A percentile compares a stretch with the other conserved stretches of the same genome.
Conservation (phyloP, 768 basidiomycete species). For the Auricularia cornea region DNA sequence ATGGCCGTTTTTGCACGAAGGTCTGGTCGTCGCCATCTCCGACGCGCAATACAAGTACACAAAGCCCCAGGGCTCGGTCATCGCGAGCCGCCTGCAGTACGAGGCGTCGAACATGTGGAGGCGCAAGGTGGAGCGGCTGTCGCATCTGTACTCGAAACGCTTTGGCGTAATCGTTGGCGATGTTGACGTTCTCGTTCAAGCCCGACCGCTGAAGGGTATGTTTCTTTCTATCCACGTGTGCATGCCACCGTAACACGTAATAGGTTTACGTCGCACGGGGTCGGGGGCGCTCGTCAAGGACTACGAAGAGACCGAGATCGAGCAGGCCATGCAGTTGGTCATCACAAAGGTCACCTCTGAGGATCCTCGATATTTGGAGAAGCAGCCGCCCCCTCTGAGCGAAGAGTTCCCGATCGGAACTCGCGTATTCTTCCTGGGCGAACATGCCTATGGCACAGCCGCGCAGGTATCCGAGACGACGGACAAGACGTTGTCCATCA, state of each 20-base stretch:
- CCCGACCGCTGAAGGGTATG: slow-evolving; percentile 84
- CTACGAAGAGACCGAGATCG: slow-evolving; percentile 75
- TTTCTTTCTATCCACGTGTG: no score
- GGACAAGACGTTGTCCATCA: slow-evolving; percentile 63
- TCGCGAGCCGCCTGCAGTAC: slow-evolving; percentile 65
- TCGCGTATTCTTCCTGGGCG: slow-evolving; percentile 93
- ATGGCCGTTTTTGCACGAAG: slow-evolving; percentile 97
- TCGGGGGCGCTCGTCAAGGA: slow-evolving; percentile 91
- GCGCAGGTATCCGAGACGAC: slow-evolving; percentile 77
- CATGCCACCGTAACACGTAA: not conserved
- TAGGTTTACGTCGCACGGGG: slow-evolving; percentile 85
- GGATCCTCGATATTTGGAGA: slow-evolving; percentile 81
- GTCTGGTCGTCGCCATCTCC: slow-evolving; percentile 75
- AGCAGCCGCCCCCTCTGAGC: slow-evolving; percentile 67
- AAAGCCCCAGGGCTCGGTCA: slow-evolving; percentile 45
- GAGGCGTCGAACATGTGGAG: slow-evolving; percentile 71
- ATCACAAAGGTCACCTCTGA: slow-evolving; percentile 75
- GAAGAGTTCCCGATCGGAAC: slow-evolving; percentile 87
- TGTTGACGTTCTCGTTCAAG: slow-evolving; percentile 75
- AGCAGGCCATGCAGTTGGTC: slow-evolving; percentile 82
- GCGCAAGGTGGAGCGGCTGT: slow-evolving; percentile 71
- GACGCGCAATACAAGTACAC: slow-evolving; percentile 86
- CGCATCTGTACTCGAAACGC: slow-evolving; percentile 79
- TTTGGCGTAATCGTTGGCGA: slow-evolving; percentile 78
- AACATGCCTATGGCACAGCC: slow-evolving; percentile 91